These are phyloP conservation scores for Leptodermis oblonga DNA, from an alignment of 257 asterid genomes.

Conservation along the genomic window DNA sequence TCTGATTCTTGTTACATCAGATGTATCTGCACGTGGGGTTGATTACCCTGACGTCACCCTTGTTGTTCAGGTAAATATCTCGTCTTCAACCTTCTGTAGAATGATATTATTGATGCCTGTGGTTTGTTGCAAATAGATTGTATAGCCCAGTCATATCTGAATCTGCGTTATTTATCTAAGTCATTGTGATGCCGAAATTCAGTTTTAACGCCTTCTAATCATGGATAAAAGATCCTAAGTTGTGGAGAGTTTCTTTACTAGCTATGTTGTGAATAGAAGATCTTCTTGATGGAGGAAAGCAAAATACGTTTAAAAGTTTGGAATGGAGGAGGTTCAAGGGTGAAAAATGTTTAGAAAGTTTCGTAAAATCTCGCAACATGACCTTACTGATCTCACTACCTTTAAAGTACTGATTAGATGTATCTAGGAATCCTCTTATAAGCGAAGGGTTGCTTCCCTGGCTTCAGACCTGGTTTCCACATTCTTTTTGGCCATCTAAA, in stretches of 20 bases:
- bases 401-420: background rate
- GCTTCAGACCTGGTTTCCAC: background rate
- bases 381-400: background rate
- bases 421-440: background rate
- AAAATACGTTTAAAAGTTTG: background rate
- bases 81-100: conserved; percentile 13
- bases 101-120: background rate
- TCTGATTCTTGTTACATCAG: conserved; percentile 92
- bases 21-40: conserved; percentile 98
- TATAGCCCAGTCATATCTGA: too few species aligned
- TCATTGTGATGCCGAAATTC: background rate
- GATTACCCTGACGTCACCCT: conserved; percentile 96
- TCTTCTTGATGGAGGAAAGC: background rate
- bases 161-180: background rate
- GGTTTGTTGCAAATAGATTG: background rate
- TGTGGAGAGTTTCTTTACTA: background rate
- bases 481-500: background rate
- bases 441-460: background rate
- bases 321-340: background rate
- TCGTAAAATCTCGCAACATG: background rate
- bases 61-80: conserved; percentile 66
- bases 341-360: background rate
- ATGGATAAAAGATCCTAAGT: background rate
- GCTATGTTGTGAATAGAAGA: background rate
- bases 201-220: background rate